phyloP scores from a whole-genome alignment of 2,329 filamentous ascomycete genomes.

The Verticillium klebahnii region DNA sequence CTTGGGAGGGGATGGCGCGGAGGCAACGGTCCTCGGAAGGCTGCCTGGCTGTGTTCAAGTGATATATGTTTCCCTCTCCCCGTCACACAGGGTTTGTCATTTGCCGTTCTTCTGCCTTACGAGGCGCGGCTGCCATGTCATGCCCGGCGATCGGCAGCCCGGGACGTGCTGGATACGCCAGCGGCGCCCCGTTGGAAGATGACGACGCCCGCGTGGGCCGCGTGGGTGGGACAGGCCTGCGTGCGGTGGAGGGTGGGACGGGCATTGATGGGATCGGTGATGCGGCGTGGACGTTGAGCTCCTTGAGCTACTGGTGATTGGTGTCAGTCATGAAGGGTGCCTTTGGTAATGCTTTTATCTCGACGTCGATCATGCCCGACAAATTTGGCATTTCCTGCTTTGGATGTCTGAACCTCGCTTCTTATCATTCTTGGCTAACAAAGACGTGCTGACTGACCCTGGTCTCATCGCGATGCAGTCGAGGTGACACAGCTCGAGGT shows the following conservation, averaged over 20 bases:
- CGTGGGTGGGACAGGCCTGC: not conserved
- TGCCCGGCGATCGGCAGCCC: not conserved
- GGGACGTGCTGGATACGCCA: not conserved
- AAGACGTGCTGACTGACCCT: no score
- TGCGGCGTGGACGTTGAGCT: not conserved
- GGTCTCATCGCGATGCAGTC: no score
- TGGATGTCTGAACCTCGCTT: no score
- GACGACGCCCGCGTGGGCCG: conserved; percentile 1
- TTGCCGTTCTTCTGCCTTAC: not conserved
- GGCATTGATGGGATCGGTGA: not conserved
- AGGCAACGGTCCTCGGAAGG: not conserved
- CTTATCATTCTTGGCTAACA: no score
- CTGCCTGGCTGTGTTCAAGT: not conserved
- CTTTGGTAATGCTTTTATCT: not conserved
- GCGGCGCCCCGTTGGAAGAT: not conserved
- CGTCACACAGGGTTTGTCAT: no score
- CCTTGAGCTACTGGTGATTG: not conserved
- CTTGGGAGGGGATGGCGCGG: not conserved
- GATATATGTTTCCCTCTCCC: not conserved
- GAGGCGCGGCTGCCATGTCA: not conserved
- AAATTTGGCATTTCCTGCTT: no score
- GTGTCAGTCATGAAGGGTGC: not conserved
- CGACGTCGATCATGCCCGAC: not conserved
- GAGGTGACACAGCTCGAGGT: no score
- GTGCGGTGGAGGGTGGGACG: not conserved